A percentile compares a stretch with the other conserved stretches of the same genome.
phyloP scores from a whole-genome alignment of 306 rosid genomes.

The Gastrolobium villosum region DNA sequence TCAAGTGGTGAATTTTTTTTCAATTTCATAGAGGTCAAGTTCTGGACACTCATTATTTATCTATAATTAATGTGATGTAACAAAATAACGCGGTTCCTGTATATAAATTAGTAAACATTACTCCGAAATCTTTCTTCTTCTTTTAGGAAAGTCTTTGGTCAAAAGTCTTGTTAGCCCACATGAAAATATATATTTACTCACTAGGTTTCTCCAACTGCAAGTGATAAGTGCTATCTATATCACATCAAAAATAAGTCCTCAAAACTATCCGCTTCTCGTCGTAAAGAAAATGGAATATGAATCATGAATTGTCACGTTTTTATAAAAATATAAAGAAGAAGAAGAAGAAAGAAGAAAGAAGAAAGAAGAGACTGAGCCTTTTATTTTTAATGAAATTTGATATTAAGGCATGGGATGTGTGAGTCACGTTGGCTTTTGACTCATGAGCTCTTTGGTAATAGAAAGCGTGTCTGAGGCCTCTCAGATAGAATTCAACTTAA shows the following conservation, averaged over 20 bases:
- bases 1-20: background rate
- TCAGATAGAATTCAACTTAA: slow-evolving; percentile 18
- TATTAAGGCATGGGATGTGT: slow-evolving; percentile 7
- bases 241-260: slow-evolving; percentile 23
- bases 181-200: background rate
- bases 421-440: slow-evolving; percentile 41
- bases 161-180: slow-evolving; percentile 22
- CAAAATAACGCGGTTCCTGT: slow-evolving; percentile 41
- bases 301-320: background rate
- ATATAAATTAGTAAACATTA: slow-evolving; percentile 4
- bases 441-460: background rate
- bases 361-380: background rate
- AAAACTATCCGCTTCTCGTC: background rate
- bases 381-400: slow-evolving; percentile 1
- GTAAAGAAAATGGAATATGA: background rate
- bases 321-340: background rate
- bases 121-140: background rate
- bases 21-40: background rate
- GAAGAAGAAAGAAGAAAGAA: slow-evolving; percentile 25
- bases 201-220: slow-evolving; percentile 9
- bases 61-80: background rate
- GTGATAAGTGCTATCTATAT: background rate
- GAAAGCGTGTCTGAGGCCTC: slow-evolving; percentile 35
- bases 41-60: slow-evolving; percentile 21
- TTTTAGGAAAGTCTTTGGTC: slow-evolving; percentile 32